phyloP scores from a whole-genome alignment of 2,329 filamentous ascomycete species.

The Aureobasidium sp. region DNA sequence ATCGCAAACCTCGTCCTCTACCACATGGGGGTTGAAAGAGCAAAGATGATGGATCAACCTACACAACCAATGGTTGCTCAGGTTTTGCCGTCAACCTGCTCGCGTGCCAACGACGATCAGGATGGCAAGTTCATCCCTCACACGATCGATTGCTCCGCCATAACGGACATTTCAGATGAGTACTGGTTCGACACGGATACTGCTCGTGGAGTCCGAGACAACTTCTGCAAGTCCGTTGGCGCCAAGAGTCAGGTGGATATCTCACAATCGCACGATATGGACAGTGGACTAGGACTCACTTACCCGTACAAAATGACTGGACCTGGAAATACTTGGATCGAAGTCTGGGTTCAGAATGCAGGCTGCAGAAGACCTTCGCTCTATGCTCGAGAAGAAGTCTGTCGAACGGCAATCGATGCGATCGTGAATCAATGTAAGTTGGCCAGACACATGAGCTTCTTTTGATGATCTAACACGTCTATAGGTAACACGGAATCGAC shows the following conservation, averaged over 20 bases:
- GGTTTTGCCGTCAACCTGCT: neutral
- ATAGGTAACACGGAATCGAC: neutral
- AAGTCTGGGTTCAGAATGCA: neutral
- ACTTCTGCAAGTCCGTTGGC: neutral
- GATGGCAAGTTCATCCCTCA: neutral
- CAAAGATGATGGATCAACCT: neutral
- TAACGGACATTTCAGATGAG: neutral
- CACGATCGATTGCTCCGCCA: neutral
- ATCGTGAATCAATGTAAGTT: neutral
- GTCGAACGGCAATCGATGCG: neutral
- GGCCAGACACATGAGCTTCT: neutral
- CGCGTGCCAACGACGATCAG: neutral
- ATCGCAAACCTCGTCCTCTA: neutral
- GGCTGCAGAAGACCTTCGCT: neutral
- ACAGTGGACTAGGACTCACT: neutral
- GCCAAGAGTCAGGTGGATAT: neutral
- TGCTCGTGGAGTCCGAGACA: neutral
- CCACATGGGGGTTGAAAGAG: neutral
- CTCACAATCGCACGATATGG: neutral
- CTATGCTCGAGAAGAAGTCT: neutral
- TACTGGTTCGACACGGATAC: neutral
- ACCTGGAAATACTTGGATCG: neutral
- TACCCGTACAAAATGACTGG: conserved; percentile 3
- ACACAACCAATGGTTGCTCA: neutral
- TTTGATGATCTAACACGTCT: neutral